phyloP scores from a whole-genome alignment of 106 monocot genomes.

The Apostasia shenzhenica region DNA sequence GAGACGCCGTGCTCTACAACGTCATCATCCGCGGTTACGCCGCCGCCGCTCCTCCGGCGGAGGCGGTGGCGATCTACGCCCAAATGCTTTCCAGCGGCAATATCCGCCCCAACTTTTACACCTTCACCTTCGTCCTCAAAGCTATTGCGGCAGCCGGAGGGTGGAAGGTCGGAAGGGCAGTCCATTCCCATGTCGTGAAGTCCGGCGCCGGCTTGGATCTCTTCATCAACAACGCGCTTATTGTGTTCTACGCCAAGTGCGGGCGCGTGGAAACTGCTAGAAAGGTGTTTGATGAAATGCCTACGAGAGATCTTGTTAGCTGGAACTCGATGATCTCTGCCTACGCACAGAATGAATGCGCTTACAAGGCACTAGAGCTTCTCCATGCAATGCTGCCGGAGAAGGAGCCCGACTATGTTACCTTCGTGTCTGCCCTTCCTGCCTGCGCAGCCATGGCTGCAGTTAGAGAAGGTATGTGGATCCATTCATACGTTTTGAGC shows the following conservation, averaged over 20 bases:
- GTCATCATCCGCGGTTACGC: conserved; percentile 34
- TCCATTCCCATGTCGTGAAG: conserved; percentile 27
- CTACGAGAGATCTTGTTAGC: conserved; percentile 28
- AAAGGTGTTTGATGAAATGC: conserved; percentile 34
- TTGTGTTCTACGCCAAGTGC: conserved; percentile 28
- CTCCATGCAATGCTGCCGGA: conserved; percentile 22
- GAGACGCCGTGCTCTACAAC: conserved; percentile 42
- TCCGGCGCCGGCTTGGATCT: conserved; percentile 16
- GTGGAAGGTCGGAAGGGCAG: conserved; percentile 6
- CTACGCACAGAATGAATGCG: conserved; percentile 15
- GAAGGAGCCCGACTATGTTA: conserved; percentile 27
- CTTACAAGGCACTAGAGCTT: conserved; percentile 18
- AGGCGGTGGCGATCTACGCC: conserved; percentile 16
- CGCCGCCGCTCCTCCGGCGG: conserved; percentile 9
- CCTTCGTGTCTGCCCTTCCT: conserved; percentile 38
- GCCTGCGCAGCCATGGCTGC: conserved; percentile 27
- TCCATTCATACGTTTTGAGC: conserved; percentile 27
- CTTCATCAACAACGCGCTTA: conserved; percentile 42
- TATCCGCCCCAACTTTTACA: conserved; percentile 30
- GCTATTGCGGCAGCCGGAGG: conserved; percentile 16
- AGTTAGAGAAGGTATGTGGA: conserved; percentile 30
- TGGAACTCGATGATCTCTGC: conserved; percentile 54
- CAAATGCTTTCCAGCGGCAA: conserved; percentile 5
- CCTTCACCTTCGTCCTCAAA: conserved; percentile 46
- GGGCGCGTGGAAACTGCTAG: conserved; percentile 13